phyloP scores from a whole-genome alignment of 768 basidiomycete genomes.

The Rhizopogon salebrosus region DNA sequence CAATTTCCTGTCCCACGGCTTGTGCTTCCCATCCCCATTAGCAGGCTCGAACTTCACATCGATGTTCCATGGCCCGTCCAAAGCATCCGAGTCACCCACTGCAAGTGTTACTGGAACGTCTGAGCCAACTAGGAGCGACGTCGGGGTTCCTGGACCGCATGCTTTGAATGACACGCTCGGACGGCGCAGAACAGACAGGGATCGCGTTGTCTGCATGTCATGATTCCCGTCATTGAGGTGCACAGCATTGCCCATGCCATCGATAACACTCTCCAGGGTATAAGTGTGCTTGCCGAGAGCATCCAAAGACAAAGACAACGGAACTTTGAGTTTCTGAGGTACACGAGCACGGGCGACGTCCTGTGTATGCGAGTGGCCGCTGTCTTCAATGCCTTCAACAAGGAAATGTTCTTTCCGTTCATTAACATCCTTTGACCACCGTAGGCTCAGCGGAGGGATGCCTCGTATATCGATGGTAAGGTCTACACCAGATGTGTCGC shows the following conservation, averaged over 20 bases:
- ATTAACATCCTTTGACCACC: slow-evolving; percentile 69
- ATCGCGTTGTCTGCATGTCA: slow-evolving; percentile 48
- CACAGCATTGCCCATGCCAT: slow-evolving; percentile 76
- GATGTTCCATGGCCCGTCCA: slow-evolving; percentile 68
- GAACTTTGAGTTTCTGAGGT: slow-evolving; percentile 61
- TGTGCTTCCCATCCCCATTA: slow-evolving; percentile 35
- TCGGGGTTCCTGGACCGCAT: slow-evolving; percentile 67
- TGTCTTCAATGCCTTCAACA: slow-evolving; percentile 80
- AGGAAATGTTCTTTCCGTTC: slow-evolving; percentile 64
- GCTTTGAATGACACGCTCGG: slow-evolving; percentile 68
- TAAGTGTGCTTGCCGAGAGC: slow-evolving; percentile 66
- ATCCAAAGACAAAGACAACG: slow-evolving; percentile 60
- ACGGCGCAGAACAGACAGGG: slow-evolving; percentile 65
- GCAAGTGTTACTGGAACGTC: slow-evolving; percentile 54
- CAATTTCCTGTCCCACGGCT: slow-evolving; percentile 62
- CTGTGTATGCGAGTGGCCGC: slow-evolving; percentile 32
- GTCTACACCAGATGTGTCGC: slow-evolving; percentile 52
- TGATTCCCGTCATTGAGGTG: slow-evolving; percentile 33
- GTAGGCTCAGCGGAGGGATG: slow-evolving; percentile 71
- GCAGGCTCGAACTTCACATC: slow-evolving; percentile 57
- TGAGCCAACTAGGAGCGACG: slow-evolving; percentile 66
- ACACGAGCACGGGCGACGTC: slow-evolving; percentile 20
- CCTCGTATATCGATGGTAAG: slow-evolving; percentile 64
- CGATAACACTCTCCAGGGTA: slow-evolving; percentile 76
- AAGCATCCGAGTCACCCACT: slow-evolving; percentile 47